Evolutionary conservation across 2,329 filamentous ascomycete species (phyloP).

Genomic region (Tympanopsis confertula): DNA sequence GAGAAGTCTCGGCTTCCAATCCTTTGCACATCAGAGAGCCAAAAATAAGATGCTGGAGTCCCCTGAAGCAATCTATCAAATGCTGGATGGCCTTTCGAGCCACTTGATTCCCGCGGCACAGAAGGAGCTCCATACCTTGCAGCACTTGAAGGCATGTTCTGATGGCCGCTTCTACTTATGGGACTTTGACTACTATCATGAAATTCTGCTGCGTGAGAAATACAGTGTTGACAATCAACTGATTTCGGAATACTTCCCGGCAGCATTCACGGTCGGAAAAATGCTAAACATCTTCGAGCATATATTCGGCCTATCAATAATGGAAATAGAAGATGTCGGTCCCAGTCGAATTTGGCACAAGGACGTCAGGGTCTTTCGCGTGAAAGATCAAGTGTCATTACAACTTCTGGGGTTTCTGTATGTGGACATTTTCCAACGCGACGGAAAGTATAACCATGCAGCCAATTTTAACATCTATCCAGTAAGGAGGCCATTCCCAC

Average conservation of each 20-base stretch:
- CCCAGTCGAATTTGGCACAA: neutral
- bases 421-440: neutral
- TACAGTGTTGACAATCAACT: neutral
- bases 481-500: neutral
- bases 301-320: no score
- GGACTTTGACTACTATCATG: slow-evolving; percentile 1
- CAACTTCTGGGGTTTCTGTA: neutral
- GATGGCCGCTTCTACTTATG: neutral
- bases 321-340: neutral
- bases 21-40: slow-evolving; percentile 2
- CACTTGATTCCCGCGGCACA: neutral
- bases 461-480: neutral
- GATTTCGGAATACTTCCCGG: neutral
- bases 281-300: no score
- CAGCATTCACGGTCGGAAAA: neutral
- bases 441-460: neutral
- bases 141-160: neutral
- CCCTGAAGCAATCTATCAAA: slow-evolving; percentile 1
- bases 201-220: neutral
- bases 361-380: neutral
- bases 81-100: slow-evolving; percentile 1
- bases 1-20: slow-evolving; percentile 3
- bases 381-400: no score
- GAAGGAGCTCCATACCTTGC: neutral
- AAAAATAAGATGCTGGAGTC: slow-evolving; percentile 3